Percentiles rank a stretch among this genome's conserved stretches.
Conservation (phyloP, 768 basidiomycete species). For the Rhizopogon roseolus region DNA sequence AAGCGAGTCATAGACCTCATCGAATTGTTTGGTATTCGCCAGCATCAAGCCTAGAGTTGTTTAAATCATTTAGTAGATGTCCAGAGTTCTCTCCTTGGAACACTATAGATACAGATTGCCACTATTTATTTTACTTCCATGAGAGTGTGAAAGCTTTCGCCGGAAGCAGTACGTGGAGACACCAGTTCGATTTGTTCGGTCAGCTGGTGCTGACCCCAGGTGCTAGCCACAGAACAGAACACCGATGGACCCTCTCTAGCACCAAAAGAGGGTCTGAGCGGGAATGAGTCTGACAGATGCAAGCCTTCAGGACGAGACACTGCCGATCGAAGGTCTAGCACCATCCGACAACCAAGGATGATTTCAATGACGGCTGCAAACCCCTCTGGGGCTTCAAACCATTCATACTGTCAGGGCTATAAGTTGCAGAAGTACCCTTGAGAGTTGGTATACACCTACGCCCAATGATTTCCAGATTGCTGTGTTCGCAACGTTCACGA, state of each 20-base stretch:
- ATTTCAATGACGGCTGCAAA: background rate
- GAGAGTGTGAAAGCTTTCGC: background rate
- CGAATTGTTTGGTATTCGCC: slow-evolving; percentile 47
- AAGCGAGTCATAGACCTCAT: slow-evolving; percentile 44
- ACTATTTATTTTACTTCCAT: background rate
- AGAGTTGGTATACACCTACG: background rate
- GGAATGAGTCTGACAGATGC: background rate
- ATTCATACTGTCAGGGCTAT: background rate
- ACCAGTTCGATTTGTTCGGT: background rate
- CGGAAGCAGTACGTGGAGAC: background rate
- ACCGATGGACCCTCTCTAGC: background rate
- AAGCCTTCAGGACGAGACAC: background rate
- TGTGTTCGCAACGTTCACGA: background rate
- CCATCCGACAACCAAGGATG: background rate
- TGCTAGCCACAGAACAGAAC: background rate
- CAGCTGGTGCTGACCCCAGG: background rate
- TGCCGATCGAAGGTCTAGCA: background rate
- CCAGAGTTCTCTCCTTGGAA: background rate
- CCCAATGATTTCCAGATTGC: background rate
- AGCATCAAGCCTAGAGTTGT: slow-evolving; percentile 8
- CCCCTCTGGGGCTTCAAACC: background rate
- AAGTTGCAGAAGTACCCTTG: background rate
- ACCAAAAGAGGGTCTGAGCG: background rate
- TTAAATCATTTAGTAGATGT: background rate
- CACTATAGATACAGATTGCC: background rate